Evolutionary conservation across 2,329 filamentous ascomycete species (phyloP), one percentile per base, ranked within the genome.

Genomic region (Plenodomus lindquistii): DNA sequence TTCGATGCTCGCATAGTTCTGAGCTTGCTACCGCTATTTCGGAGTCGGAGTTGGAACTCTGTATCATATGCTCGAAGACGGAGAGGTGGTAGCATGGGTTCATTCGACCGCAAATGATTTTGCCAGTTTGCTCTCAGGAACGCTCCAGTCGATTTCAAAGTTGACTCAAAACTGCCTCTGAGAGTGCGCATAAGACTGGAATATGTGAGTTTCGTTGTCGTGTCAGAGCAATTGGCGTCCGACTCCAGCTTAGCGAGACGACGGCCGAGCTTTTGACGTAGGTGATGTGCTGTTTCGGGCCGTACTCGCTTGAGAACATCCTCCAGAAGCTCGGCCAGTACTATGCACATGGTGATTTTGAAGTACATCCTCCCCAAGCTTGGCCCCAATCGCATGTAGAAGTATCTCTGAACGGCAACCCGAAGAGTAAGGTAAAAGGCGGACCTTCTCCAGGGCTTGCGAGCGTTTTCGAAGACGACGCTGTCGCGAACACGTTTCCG

Each of bases 401-500:
- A 71, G 7, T 79, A 73, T 0, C 84, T 76, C 40, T 84, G 78
- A 1, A 82, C 57, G 0, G 77, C 74, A 1, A 89, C 83, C 0
- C 85, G 80, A 4, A 88, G 65, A 0, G 84, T 71, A 0, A 89
- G 77, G 80, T 85, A 89, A 42, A 81, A 77, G 0, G 86, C 78
- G 1, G 79, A 79, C 31, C 87, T 73, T 16, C 86, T 75, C 85
- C 86, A 89, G 0, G 85, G 85, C 0, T 74, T 62, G 1, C 76
- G 66, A 0, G 76, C 73, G 1, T 77, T 62, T 0, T 69, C 61
- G 63, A 82, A 78, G 11, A 75, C 76, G 0, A 87, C 79, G n/a
- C 87, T 84, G 41, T 89, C 86, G 0, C 82, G 76, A 0, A 88
- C 77, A 2, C 79, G 74, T 60, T 89, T 89, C 0, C 72, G 72